Evolutionary conservation across 2,329 filamentous ascomycete species (phyloP).

Genomic region (Fulvia fulva): DNA sequence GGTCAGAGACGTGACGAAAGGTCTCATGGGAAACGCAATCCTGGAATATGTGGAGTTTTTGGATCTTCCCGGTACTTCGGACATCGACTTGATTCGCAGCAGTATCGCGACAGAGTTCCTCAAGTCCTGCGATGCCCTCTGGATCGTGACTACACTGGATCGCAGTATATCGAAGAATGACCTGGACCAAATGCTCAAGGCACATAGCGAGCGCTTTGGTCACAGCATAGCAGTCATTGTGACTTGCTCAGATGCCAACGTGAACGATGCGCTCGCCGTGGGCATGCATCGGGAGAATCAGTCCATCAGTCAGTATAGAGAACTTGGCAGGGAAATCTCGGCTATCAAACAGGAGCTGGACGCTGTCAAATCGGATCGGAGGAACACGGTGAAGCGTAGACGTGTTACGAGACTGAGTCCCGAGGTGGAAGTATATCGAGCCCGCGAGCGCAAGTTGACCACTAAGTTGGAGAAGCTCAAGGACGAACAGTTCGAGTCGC

Average conservation of each 20-base stretch:
- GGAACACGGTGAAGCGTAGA: not conserved
- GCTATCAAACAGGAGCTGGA: slow-evolving; percentile 1
- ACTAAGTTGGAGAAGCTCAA: slow-evolving; percentile 29
- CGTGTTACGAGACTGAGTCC: not conserved
- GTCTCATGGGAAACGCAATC: slow-evolving; percentile 16
- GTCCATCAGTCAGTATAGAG: slow-evolving; percentile 3
- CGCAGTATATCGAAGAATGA: slow-evolving; percentile 18
- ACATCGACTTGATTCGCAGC: slow-evolving; percentile 22
- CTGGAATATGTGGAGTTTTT: slow-evolving; percentile 20
- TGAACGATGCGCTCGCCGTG: slow-evolving; percentile 13
- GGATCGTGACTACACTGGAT: slow-evolving; percentile 18
- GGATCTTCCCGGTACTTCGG: slow-evolving; percentile 27
- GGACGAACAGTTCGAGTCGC: slow-evolving; percentile 5
- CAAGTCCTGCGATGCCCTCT: slow-evolving; percentile 22
- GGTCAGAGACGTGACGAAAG: slow-evolving; percentile 21
- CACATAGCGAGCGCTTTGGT: slow-evolving; percentile 20
- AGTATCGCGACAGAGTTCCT: slow-evolving; percentile 19
- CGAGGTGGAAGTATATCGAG: too few relatives aligned
- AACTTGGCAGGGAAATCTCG: slow-evolving; percentile 6
- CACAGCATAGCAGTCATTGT: slow-evolving; percentile 20
- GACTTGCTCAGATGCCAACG: slow-evolving; percentile 21
- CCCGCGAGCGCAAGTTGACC: slow-evolving; percentile 1
- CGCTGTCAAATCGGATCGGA: too few relatives aligned
- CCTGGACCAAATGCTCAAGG: slow-evolving; percentile 14
- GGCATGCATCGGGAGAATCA: slow-evolving; percentile 7